Evolutionary conservation across 1,284 basidiomycete genomes (phyloP).

Genomic region (Trichosporon coremiiforme): DNA sequence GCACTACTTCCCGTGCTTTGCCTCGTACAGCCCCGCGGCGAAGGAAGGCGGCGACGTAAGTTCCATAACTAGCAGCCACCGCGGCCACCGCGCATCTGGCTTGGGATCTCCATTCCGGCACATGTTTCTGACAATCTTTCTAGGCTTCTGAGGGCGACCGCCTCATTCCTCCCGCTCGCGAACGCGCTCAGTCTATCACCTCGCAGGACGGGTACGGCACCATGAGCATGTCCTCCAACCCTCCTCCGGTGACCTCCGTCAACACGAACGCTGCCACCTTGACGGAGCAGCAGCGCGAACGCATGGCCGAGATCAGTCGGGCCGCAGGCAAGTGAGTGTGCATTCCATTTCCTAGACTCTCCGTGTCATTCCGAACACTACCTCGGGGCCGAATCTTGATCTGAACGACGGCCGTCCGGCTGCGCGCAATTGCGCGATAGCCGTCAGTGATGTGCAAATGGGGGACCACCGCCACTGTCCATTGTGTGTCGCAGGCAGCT

Average conservation of each 20-base stretch:
- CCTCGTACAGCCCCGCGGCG: background rate
- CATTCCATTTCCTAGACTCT: background rate
- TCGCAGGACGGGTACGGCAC: constrained; percentile 29
- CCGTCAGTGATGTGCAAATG: constrained; percentile 5
- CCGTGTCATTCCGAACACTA: background rate
- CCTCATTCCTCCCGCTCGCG: constrained; percentile 25
- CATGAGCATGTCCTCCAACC: constrained; percentile 25
- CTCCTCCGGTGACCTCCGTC: constrained; percentile 7
- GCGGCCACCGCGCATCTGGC: constrained; percentile 9
- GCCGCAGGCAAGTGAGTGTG: constrained; percentile 28
- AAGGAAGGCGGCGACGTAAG: constrained; percentile 9
- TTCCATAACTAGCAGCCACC: background rate
- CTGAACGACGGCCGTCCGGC: constrained; percentile 1
- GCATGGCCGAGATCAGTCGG: constrained; percentile 30
- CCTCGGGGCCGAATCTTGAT: background rate
- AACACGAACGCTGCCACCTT: constrained; percentile 16
- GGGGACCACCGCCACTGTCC: background rate
- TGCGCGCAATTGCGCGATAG: constrained; percentile 13
- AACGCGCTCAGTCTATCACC: constrained; percentile 21
- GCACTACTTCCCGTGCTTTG: constrained; percentile 20
- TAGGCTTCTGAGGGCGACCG: constrained; percentile 22
- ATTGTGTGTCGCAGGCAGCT: background rate
- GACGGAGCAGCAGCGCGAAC: constrained; percentile 22
- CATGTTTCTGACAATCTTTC: constrained; percentile 12
- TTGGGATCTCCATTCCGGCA: background rate